Percentiles rank a stretch among this genome's conserved stretches.
phyloP scores from a whole-genome alignment of 2,329 filamentous ascomycete genomes.

The Ophiostoma himal-ulmi region DNA sequence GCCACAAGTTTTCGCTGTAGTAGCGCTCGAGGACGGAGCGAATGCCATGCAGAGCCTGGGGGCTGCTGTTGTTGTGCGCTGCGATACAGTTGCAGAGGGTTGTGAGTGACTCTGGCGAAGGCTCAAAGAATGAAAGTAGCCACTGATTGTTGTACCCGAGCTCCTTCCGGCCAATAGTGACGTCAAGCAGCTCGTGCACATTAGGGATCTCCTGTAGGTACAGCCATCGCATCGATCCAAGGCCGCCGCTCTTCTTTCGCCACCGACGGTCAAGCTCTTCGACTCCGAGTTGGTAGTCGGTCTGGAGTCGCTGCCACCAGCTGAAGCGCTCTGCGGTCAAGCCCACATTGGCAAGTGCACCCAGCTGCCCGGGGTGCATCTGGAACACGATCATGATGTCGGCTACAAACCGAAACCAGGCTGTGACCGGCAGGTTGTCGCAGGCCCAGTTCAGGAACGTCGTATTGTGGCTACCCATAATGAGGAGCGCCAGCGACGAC shows the following conservation, averaged over 20 bases:
- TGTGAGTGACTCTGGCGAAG: slow-evolving; percentile 18
- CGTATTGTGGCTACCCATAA: slow-evolving; percentile 23
- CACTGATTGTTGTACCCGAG: slow-evolving; percentile 20
- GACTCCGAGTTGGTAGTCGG: slow-evolving; percentile 11
- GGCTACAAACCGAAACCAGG: slow-evolving; percentile 26
- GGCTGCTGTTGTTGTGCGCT: slow-evolving; percentile 16
- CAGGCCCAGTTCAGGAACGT: slow-evolving; percentile 26
- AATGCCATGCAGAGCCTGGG: slow-evolving; percentile 16
- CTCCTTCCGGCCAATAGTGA: slow-evolving; percentile 17
- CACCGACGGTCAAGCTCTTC: slow-evolving; percentile 19
- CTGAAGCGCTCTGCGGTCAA: slow-evolving; percentile 19
- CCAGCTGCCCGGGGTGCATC: not conserved
- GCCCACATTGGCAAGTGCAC: slow-evolving; percentile 19
- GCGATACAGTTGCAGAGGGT: slow-evolving; percentile 24
- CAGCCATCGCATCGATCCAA: slow-evolving; percentile 21
- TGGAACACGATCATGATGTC: slow-evolving; percentile 25
- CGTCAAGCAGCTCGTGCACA: slow-evolving; percentile 20
- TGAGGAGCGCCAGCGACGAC: slow-evolving; percentile 22
- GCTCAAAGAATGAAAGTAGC: slow-evolving; percentile 24
- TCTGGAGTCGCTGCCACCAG: slow-evolving; percentile 20
- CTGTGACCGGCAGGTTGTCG: slow-evolving; percentile 21
- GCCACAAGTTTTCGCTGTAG: slow-evolving; percentile 20
- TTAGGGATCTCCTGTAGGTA: slow-evolving; percentile 22
- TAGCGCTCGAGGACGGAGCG: slow-evolving; percentile 24
- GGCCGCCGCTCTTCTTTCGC: slow-evolving; percentile 7